Conservation (phyloP, 805 yeast genomes). For the Ogataea minuta region DNA sequence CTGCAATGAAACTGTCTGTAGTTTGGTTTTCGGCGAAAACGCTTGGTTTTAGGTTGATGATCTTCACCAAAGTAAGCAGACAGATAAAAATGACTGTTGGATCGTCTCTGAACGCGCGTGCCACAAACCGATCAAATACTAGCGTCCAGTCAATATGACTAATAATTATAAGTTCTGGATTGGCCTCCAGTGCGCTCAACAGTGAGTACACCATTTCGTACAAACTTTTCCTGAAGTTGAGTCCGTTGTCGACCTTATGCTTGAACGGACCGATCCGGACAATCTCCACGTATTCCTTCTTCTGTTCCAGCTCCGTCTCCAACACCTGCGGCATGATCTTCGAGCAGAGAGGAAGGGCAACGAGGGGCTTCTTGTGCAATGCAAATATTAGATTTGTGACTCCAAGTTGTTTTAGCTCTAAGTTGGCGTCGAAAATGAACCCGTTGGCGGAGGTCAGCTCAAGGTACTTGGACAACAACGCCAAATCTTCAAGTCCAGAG, state of each 20-base stretch:
- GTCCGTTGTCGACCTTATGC: slow-evolving; percentile 75
- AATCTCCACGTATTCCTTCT: slow-evolving; percentile 55
- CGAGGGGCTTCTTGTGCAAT: slow-evolving; percentile 51
- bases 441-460: slow-evolving; percentile 25
- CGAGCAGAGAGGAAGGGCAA: slow-evolving; percentile 45
- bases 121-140: slow-evolving; percentile 41
- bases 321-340: slow-evolving; percentile 50
- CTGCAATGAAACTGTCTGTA: slow-evolving; percentile 30
- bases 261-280: slow-evolving; percentile 87
- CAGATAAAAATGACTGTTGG: slow-evolving; percentile 57
- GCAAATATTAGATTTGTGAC: slow-evolving; percentile 58
- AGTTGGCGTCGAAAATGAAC: slow-evolving; percentile 36
- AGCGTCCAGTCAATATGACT: slow-evolving; percentile 26
- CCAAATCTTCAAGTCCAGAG: slow-evolving; percentile 6
- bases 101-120: slow-evolving; percentile 55
- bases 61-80: slow-evolving; percentile 43
- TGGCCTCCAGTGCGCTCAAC: slow-evolving; percentile 33
- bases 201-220: slow-evolving; percentile 68
- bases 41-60: slow-evolving; percentile 33
- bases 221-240: slow-evolving; percentile 67
- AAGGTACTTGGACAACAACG: slow-evolving; percentile 22
- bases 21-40: slow-evolving; percentile 24
- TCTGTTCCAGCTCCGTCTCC: slow-evolving; percentile 50
- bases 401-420: slow-evolving; percentile 60
- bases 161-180: slow-evolving; percentile 19